Evolutionary conservation across 768 basidiomycete species (phyloP).

Genomic region (Hypsizygus marmoreus): DNA sequence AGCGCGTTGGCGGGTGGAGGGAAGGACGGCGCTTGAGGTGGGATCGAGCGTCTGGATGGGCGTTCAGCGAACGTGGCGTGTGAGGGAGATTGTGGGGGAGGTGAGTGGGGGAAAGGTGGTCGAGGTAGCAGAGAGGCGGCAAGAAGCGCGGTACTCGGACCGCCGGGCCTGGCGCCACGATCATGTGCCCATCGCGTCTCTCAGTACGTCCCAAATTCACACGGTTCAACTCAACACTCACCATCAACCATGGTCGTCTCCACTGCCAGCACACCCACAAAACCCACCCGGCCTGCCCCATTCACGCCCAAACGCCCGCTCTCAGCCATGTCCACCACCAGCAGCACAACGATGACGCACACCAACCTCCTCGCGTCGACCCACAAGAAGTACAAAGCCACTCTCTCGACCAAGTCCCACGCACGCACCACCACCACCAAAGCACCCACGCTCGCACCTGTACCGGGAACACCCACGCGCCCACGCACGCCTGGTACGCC

Average conservation of each 20-base stretch:
- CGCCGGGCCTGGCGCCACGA: no score
- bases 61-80: no score
- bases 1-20: no score
- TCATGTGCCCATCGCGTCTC: no score
- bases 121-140: no score
- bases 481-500: constrained; percentile 60
- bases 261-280: constrained; percentile 36
- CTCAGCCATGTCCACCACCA: constrained; percentile 33
- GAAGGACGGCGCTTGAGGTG: no score
- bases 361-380: constrained; percentile 37
- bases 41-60: no score
- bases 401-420: constrained; percentile 49
- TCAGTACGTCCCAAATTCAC: no score
- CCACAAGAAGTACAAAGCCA: constrained; percentile 69
- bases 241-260: constrained; percentile 24
- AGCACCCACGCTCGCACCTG: constrained; percentile 40
- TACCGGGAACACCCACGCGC: constrained; percentile 59
- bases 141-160: no score
- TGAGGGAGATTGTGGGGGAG: no score
- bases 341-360: constrained; percentile 21
- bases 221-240: no score
- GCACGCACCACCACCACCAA: constrained; percentile 17
- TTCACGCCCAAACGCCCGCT: constrained; percentile 61
- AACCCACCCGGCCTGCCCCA: constrained; percentile 39
- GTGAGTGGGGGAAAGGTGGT: no score